phyloP scores from a whole-genome alignment of 2,329 filamentous ascomycete genomes.

The Claviceps pazoutovae region DNA sequence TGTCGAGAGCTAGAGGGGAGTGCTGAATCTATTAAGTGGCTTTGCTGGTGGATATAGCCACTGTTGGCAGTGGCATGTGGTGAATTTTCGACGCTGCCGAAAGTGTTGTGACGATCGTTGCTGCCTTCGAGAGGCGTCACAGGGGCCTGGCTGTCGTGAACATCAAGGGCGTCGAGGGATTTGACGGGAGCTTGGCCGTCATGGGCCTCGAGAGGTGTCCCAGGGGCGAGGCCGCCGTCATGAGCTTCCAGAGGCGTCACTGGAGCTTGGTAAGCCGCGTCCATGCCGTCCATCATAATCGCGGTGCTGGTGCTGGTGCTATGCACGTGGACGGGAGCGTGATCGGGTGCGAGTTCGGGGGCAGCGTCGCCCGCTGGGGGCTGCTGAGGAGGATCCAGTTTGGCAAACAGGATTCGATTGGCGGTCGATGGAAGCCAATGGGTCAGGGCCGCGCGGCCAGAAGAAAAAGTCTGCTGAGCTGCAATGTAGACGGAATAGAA shows the following conservation, averaged over 20 bases:
- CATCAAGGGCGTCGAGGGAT: neutral
- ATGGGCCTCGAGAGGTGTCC: too few species aligned
- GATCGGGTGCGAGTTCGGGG: constrained; percentile 5
- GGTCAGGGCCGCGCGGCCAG: constrained; percentile 3
- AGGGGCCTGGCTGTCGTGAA: neutral
- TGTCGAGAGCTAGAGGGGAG: constrained; percentile 25
- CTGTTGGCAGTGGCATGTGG: constrained; percentile 25
- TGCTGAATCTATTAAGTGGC: constrained; percentile 36
- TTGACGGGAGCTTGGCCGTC: constrained; percentile 1
- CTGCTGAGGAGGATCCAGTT: constrained; percentile 38
- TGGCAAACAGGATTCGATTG: constrained; percentile 14
- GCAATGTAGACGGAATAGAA: too few species aligned
- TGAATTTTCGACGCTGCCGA: constrained; percentile 35
- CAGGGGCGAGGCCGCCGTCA: too few species aligned
- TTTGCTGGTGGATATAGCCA: constrained; percentile 29
- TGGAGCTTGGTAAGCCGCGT: constrained; percentile 18
- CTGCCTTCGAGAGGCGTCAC: constrained; percentile 17
- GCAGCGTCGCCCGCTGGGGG: constrained; percentile 13
- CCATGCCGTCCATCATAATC: constrained; percentile 28
- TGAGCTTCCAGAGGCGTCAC: neutral
- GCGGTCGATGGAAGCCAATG: constrained; percentile 3
- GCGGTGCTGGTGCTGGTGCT: constrained; percentile 25
- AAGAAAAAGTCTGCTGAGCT: neutral
- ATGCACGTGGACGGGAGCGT: neutral
- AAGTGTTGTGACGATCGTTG: constrained; percentile 27